Evolutionary conservation across 2,329 filamentous ascomycete genomes (phyloP).

Genomic region (Fusarium decemcellulare): DNA sequence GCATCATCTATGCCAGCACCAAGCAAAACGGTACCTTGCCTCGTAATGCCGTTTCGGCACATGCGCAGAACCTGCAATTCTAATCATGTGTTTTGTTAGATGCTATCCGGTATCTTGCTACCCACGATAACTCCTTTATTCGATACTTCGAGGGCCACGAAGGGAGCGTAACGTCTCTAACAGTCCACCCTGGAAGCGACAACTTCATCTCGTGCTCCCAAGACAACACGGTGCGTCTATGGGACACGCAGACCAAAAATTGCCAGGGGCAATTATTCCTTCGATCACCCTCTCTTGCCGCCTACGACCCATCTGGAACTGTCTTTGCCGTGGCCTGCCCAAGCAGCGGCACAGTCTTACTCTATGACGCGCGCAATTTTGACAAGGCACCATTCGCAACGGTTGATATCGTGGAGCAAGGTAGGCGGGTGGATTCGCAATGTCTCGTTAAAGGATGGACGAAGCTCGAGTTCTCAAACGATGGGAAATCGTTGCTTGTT

Average conservation of each 20-base stretch:
- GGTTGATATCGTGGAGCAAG: conserved; percentile 81
- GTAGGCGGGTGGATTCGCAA: conserved; percentile 64
- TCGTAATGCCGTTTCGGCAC: not conserved
- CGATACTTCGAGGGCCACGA: conserved; percentile 96
- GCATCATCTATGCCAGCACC: conserved; percentile 95
- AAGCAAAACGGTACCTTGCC: conserved; percentile 82
- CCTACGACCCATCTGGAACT: conserved; percentile 92
- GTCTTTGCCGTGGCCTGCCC: conserved; percentile 93
- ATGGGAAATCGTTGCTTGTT: conserved; percentile 88
- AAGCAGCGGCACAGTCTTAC: conserved; percentile 81
- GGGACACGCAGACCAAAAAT: conserved; percentile 87
- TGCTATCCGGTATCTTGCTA: conserved; percentile 88
- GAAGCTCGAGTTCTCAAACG: conserved; percentile 94
- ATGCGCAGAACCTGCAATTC: not conserved
- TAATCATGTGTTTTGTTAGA: conserved; percentile 61
- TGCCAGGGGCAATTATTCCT: conserved; percentile 86
- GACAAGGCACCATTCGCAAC: conserved; percentile 90
- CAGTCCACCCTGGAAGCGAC: conserved; percentile 88
- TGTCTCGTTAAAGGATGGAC: conserved; percentile 83
- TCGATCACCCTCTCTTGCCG: conserved; percentile 83
- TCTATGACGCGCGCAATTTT: conserved; percentile 95
- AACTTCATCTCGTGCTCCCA: conserved; percentile 92
- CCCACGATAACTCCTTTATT: conserved; percentile 96
- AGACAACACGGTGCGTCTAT: conserved; percentile 92
- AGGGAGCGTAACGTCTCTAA: conserved; percentile 84